phyloP scores from a whole-genome alignment of 1,284 basidiomycete species.

The Afroboletus lepidellus region DNA sequence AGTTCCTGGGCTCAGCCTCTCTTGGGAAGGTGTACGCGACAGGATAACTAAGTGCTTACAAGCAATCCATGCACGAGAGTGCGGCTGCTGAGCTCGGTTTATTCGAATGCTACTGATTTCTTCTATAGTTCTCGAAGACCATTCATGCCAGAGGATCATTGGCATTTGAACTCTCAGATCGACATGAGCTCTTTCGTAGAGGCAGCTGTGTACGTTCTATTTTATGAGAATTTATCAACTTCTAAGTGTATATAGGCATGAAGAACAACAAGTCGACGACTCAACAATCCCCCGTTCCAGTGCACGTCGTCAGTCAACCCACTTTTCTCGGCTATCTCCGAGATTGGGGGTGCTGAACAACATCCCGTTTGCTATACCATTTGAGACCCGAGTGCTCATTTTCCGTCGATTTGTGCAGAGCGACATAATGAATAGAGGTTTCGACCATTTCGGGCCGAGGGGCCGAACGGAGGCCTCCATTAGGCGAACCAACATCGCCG shows the following conservation, averaged over 20 bases:
- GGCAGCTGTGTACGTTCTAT: constrained; percentile 68
- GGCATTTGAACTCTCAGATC: constrained; percentile 78
- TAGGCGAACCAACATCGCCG: constrained; percentile 71
- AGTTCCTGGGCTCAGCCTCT: constrained; percentile 42
- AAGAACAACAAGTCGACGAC: constrained; percentile 54
- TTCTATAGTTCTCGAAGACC: constrained; percentile 68
- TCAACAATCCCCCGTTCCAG: constrained; percentile 37
- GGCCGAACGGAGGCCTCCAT: constrained; percentile 58
- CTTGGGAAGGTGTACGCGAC: constrained; percentile 47
- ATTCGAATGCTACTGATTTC: constrained; percentile 3
- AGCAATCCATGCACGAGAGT: constrained; percentile 87
- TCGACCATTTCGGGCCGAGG: constrained; percentile 18
- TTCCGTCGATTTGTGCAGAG: constrained; percentile 81
- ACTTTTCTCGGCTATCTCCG: constrained; percentile 69
- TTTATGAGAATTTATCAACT: not conserved
- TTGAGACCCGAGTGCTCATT: constrained; percentile 86
- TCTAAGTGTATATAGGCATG: constrained; percentile 39
- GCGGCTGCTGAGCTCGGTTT: constrained; percentile 32
- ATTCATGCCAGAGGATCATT: constrained; percentile 82
- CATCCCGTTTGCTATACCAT: constrained; percentile 95
- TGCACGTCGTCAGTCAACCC: constrained; percentile 71
- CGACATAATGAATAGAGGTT: constrained; percentile 41
- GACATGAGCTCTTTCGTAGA: constrained; percentile 88
- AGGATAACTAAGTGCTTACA: constrained; percentile 75
- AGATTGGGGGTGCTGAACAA: constrained; percentile 92